phyloP scores from a whole-genome alignment of 2,329 filamentous ascomycete species.

The Cadophora sp. region DNA sequence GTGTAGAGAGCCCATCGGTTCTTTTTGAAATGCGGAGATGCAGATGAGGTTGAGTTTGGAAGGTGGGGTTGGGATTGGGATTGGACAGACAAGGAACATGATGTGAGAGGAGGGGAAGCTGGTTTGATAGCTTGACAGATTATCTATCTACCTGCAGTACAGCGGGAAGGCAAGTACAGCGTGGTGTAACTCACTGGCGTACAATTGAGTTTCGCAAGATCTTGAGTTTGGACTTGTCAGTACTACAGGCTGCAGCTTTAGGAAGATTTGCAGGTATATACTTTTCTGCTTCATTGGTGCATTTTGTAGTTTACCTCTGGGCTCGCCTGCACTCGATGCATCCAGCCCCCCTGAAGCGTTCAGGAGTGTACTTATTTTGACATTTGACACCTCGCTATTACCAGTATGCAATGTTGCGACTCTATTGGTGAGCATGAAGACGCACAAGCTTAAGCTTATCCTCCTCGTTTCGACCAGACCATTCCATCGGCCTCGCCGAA shows the following conservation, averaged over 20 bases:
- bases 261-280: conserved; percentile 1
- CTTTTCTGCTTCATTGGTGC: background rate
- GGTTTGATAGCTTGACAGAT: background rate
- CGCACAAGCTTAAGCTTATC: background rate
- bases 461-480: background rate
- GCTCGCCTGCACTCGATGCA: background rate
- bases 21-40: background rate
- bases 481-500: background rate
- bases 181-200: background rate
- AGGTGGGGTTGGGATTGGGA: background rate
- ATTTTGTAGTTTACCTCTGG: background rate
- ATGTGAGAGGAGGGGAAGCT: background rate
- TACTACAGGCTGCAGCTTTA: background rate
- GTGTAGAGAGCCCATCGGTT: no score
- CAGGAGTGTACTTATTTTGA: no score
- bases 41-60: background rate
- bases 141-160: background rate
- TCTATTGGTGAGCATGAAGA: background rate
- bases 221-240: background rate
- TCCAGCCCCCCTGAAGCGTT: background rate
- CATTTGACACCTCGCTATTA: no score
- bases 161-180: no score
- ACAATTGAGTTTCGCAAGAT: background rate
- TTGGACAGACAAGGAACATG: background rate
- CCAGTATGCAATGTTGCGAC: background rate